phyloP scores from a whole-genome alignment of 257 asterid species.

The Solanum chiquidenum region DNA sequence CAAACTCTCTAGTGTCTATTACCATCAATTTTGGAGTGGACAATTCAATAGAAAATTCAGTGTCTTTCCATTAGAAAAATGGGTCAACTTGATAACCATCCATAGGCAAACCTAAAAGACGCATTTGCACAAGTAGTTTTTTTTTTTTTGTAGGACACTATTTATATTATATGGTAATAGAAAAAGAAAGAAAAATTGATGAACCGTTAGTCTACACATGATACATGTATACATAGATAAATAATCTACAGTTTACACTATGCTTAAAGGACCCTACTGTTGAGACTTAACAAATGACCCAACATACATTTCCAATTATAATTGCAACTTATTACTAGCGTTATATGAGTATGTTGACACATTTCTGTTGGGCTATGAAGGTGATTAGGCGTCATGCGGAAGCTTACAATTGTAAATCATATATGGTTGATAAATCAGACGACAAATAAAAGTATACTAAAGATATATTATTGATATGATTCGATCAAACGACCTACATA shows the following conservation, averaged over 20 bases:
- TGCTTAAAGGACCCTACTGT: neutral
- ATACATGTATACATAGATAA: neutral
- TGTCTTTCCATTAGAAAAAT: neutral
- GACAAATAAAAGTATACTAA: too few species aligned
- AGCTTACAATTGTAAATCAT: too few species aligned
- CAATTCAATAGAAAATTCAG: neutral
- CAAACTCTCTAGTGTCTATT: neutral
- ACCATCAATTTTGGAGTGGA: neutral
- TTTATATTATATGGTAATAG: neutral
- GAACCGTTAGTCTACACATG: too few species aligned
- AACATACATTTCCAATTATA: neutral
- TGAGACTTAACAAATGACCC: too few species aligned
- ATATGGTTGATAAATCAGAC: too few species aligned
- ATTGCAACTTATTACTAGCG: neutral
- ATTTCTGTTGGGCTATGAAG: neutral
- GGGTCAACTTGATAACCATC: neutral
- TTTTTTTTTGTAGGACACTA: neutral
- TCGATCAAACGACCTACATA: too few species aligned
- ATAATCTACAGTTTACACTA: neutral
- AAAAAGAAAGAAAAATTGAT: too few species aligned
- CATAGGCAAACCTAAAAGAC: neutral
- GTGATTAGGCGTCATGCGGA: too few species aligned
- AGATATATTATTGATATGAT: too few species aligned
- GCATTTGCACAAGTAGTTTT: neutral
- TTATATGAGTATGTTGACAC: neutral